Percentiles rank a stretch among this genome's conserved stretches.
phyloP scores from a whole-genome alignment of 2,329 filamentous ascomycete species.

The Aspergillus amoenus region DNA sequence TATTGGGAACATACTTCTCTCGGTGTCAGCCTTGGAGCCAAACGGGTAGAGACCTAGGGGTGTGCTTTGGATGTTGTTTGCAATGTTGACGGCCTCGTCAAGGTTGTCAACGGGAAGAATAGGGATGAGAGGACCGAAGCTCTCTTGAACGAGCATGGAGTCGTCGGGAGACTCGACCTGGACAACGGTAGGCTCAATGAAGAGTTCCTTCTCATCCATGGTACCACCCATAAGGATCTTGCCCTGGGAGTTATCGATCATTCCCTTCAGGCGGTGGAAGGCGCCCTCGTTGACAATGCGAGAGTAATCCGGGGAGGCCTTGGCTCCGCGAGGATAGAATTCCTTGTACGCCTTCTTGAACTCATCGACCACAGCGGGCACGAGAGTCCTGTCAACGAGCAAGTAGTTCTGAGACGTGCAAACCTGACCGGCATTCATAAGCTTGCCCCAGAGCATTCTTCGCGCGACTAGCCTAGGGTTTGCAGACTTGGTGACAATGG shows the following conservation, averaged over 20 bases:
- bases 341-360: slow-evolving; percentile 69
- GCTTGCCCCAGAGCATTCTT: slow-evolving; percentile 86
- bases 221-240: slow-evolving; percentile 85
- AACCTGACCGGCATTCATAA: slow-evolving; percentile 81
- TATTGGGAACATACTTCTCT: slow-evolving; percentile 58
- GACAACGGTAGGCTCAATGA: slow-evolving; percentile 93
- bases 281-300: slow-evolving; percentile 78
- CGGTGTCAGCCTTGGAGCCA: slow-evolving; percentile 74
- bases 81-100: slow-evolving; percentile 81
- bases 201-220: slow-evolving; percentile 75
- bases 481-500: slow-evolving; percentile 82
- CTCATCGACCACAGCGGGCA: slow-evolving; percentile 70
- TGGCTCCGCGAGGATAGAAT: slow-evolving; percentile 81
- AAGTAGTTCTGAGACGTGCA: slow-evolving; percentile 94
- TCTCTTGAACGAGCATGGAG: slow-evolving; percentile 77
- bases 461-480: slow-evolving; percentile 78
- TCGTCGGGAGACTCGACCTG: slow-evolving; percentile 73
- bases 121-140: slow-evolving; percentile 88
- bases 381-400: slow-evolving; percentile 72
- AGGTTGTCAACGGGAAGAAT: slow-evolving; percentile 75
- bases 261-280: slow-evolving; percentile 80
- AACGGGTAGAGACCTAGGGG: slow-evolving; percentile 84
- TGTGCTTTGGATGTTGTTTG: slow-evolving; percentile 77
- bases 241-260: slow-evolving; percentile 82
- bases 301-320: slow-evolving; percentile 73